Base-by-base conservation (phyloP, 2,329 filamentous ascomycete species). In the Ceratocystis cubensis region DNA sequence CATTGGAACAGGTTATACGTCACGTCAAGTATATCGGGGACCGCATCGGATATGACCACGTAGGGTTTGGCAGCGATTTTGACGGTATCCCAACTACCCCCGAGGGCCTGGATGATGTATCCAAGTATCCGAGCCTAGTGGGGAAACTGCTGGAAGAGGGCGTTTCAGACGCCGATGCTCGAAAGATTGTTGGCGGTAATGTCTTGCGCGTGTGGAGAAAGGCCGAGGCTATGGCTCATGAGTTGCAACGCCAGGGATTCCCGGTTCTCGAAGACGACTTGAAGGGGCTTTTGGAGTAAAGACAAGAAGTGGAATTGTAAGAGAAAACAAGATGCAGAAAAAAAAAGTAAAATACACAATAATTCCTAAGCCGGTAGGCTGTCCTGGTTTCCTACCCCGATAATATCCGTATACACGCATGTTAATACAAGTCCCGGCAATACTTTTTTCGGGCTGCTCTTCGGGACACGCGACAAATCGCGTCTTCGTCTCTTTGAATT, bases 61-160 rank as follows among this genome's bases (percentile, higher is more conserved):
- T 96, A 17, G 93, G 92, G 0, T 76, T 96, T 20, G 93, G 93
- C 0, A 91, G 88, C 64, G 93, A 97, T 74, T 96, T 92, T 73
- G 92, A 96, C 73, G 93, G 84, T 7, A 92, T 92, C 66, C 72
- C 74, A 1, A 74, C 71, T 0, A 85, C 85, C 3, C 91, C 92
- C 0, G 74, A 78, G 65, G 93, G 92, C 0, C 75, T 97, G 61
- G 89, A 94, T 46, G 91, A 96, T 74, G 91, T 96, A 5, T 85
- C 86, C 62, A 90, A 89, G 73, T 96, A 88, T 72, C 92, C 91
- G 0, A 83, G 87, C 66, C 76, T 96, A 57, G 82, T 96, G 7
- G 85, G 84, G 2, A 88, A 91, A 75, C 75, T 96, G 67, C 76
- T 96, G 70, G 79, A 79, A 62, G 81, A 86, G 50, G 91, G 90